phyloP scores from a whole-genome alignment of 2,329 filamentous ascomycete species.

The Aspergillus novofumigatus region DNA sequence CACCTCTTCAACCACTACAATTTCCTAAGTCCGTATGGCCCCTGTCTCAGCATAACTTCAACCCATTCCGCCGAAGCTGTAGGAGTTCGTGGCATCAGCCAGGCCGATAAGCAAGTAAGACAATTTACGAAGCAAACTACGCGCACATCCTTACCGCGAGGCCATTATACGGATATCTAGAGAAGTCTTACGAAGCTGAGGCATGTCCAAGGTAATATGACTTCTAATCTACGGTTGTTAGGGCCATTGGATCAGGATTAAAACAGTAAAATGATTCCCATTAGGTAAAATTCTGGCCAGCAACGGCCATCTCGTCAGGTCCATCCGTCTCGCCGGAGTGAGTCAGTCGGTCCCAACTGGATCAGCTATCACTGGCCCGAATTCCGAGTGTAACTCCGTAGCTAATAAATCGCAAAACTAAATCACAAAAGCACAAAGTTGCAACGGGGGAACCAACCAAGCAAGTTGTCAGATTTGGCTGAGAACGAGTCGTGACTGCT shows the following conservation, averaged over 20 bases:
- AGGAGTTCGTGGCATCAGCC: background rate
- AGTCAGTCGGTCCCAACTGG: conserved; percentile 6
- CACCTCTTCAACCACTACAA: background rate
- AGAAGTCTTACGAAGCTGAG: background rate
- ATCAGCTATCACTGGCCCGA: conserved; percentile 6
- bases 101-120: background rate
- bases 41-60: background rate
- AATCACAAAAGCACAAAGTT: background rate
- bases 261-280: background rate
- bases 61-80: background rate
- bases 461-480: background rate
- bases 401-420: background rate
- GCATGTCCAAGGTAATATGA: background rate
- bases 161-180: background rate
- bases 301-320: conserved; percentile 9
- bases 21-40: too few species aligned
- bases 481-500: background rate
- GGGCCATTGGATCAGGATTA: background rate
- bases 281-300: conserved; percentile 1
- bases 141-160: too few species aligned
- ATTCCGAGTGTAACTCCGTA: background rate
- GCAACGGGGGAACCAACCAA: background rate
- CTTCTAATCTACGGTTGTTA: background rate
- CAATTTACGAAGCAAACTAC: background rate
- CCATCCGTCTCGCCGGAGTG: conserved; percentile 1